These are phyloP conservation scores for Epichloe gansuensis DNA, from an alignment of 2,329 filamentous ascomycete genomes.

Conservation along the genomic window DNA sequence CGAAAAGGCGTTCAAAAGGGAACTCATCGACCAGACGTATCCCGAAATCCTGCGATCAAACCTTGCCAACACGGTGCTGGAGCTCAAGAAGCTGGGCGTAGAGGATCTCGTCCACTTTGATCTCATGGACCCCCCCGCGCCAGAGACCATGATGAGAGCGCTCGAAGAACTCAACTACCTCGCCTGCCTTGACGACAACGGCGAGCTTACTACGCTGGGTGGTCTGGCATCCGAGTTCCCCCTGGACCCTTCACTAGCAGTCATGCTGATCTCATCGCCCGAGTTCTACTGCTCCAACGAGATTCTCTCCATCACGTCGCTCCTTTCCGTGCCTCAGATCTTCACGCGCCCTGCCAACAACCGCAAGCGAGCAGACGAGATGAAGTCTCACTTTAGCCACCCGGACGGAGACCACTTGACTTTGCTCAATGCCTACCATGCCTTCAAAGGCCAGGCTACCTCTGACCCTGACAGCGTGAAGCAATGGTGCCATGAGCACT, in stretches of 20 bases:
- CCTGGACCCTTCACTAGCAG: conserved; percentile 81
- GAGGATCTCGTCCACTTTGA: conserved; percentile 97
- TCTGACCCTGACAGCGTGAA: conserved; percentile 55
- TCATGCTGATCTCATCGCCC: conserved; percentile 94
- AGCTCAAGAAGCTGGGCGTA: conserved; percentile 93
- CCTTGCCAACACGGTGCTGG: conserved; percentile 83
- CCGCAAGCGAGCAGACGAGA: conserved; percentile 87
- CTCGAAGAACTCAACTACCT: conserved; percentile 96
- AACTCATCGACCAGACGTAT: conserved; percentile 93
- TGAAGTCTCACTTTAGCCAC: conserved; percentile 90
- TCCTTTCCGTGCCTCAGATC: conserved; percentile 88
- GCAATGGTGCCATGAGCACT: conserved; percentile 96
- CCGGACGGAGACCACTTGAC: conserved; percentile 91
- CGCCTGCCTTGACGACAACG: conserved; percentile 90
- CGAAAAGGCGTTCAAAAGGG: conserved; percentile 90
- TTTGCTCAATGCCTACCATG: conserved; percentile 94
- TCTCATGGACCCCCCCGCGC: conserved; percentile 97
- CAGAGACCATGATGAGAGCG: conserved; percentile 95
- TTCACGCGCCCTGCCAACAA: conserved; percentile 79
- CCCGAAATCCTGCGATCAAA: conserved; percentile 94
- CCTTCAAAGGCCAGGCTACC: conserved; percentile 65
- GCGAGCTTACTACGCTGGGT: conserved; percentile 77
- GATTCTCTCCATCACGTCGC: conserved; percentile 84
- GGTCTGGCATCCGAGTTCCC: conserved; percentile 88
- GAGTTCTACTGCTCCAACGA: conserved; percentile 99